These are phyloP conservation scores for Lecanosticta acicola DNA, from an alignment of 2,329 filamentous ascomycete species.

Conservation along the genomic window DNA sequence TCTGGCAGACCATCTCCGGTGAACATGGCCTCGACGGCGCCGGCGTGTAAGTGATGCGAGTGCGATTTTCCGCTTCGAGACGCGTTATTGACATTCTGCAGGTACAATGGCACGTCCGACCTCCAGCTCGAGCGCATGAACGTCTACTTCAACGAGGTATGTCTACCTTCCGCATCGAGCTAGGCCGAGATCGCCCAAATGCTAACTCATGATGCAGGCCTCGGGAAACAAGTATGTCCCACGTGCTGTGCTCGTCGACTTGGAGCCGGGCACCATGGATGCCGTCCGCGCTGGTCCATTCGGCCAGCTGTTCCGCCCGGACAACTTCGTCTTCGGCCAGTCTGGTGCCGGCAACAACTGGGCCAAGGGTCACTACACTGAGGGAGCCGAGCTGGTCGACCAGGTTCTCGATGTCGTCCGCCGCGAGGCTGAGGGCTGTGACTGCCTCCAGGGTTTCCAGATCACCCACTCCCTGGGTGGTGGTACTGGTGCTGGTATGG, in stretches of 20 bases:
- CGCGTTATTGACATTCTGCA: constrained; percentile 38
- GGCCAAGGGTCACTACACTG: constrained; percentile 99
- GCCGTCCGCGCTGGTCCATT: constrained; percentile 97
- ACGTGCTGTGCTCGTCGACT: constrained; percentile 97
- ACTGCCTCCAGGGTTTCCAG: constrained; percentile 99
- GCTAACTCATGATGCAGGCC: constrained; percentile 52
- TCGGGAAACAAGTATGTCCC: constrained; percentile 99
- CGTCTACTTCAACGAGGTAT: constrained; percentile 95
- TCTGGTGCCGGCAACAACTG: constrained; percentile 99
- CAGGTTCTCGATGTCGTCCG: constrained; percentile 97
- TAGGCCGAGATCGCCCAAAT: constrained; percentile 1
- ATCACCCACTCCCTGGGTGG: constrained; percentile 99
- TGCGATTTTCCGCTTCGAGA: neutral
- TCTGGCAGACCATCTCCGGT: constrained; percentile 66
- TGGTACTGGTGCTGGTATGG: constrained; percentile 99
- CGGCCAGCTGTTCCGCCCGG: constrained; percentile 97
- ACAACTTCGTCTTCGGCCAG: constrained; percentile 99
- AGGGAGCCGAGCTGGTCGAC: constrained; percentile 98
- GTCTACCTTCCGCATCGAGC: constrained; percentile 18
- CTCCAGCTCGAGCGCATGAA: constrained; percentile 99
- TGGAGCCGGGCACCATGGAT: constrained; percentile 99
- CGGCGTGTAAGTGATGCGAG: constrained; percentile 67
- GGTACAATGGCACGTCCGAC: constrained; percentile 96
- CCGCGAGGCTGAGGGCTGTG: constrained; percentile 96
- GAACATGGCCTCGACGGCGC: constrained; percentile 94